phyloP scores from a whole-genome alignment of 176 grass and related monocot species.

The Calamus simplicifolius region DNA sequence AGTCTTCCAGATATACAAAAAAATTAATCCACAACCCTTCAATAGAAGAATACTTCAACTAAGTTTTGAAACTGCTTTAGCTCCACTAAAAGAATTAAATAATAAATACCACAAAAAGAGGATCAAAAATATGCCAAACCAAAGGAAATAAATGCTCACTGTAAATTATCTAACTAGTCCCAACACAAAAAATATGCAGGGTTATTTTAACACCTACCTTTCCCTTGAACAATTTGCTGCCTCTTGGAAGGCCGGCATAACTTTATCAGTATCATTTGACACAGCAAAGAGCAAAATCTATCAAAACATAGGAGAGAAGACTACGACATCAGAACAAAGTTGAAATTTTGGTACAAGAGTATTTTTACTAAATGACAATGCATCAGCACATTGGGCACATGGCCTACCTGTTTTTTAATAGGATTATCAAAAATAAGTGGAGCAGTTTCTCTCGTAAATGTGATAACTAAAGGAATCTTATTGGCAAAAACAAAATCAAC shows the following conservation, averaged over 20 bases:
- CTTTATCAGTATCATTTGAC: conserved; percentile 49
- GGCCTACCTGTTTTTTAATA: conserved; percentile 82
- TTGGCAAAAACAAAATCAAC: conserved; percentile 70
- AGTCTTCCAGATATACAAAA: not conserved
- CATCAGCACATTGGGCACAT: not conserved
- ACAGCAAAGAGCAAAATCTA: conserved; percentile 80
- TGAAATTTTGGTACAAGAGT: no score
- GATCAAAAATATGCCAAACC: no score
- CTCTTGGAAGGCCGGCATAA: conserved; percentile 69
- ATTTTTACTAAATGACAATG: no score
- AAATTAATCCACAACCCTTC: no score
- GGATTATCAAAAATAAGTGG: conserved; percentile 79
- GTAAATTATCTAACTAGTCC: no score
- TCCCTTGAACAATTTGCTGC: conserved; percentile 80
- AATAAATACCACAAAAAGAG: no score
- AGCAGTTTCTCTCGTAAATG: conserved; percentile 63
- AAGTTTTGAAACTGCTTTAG: no score
- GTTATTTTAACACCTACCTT: conserved; percentile 39
- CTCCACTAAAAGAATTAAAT: no score
- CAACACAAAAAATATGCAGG: no score
- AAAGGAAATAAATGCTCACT: no score
- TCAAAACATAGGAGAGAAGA: conserved; percentile 13
- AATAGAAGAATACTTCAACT: no score
- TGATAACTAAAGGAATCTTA: conserved; percentile 76
- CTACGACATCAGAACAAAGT: not conserved